phyloP scores from a whole-genome alignment of 768 basidiomycete species.

The Trametes meyenii region DNA sequence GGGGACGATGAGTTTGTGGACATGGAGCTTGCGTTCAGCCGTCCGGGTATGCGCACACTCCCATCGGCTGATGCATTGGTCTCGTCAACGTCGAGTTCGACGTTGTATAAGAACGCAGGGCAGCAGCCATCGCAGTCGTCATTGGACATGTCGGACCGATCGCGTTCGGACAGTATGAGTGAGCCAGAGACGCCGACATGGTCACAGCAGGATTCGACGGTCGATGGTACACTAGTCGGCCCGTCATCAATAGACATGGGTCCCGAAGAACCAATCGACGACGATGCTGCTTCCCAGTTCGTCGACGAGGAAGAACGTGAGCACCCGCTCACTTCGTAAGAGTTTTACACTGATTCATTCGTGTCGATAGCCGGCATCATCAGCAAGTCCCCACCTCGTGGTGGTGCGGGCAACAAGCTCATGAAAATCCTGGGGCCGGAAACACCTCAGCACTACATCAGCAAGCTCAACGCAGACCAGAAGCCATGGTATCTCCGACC shows the following conservation, averaged over 20 bases:
- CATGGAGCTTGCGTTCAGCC: constrained; percentile 32
- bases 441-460: constrained; percentile 49
- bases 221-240: constrained; percentile 11
- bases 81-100: constrained; percentile 17
- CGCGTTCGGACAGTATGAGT: constrained; percentile 22
- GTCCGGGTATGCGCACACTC: constrained; percentile 19
- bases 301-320: constrained; percentile 32
- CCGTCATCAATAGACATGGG: constrained; percentile 13
- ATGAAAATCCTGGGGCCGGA: constrained; percentile 68
- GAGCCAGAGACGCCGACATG: constrained; percentile 27
- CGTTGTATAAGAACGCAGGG: constrained; percentile 30
- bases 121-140: constrained; percentile 36
- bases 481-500: constrained; percentile 87
- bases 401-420: constrained; percentile 55
- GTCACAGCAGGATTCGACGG: constrained; percentile 13
- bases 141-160: constrained; percentile 26
- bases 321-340: background rate
- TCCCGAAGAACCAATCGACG: constrained; percentile 12
- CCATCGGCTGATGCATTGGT: constrained; percentile 8
- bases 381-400: constrained; percentile 33
- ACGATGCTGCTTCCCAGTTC: constrained; percentile 14
- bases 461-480: constrained; percentile 42
- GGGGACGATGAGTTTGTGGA: constrained; percentile 45
- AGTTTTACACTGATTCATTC: background rate
- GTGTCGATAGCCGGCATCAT: constrained; percentile 9